Evolutionary conservation across 116 monocot genomes (phyloP).

Genomic region (Zostera marina): DNA sequence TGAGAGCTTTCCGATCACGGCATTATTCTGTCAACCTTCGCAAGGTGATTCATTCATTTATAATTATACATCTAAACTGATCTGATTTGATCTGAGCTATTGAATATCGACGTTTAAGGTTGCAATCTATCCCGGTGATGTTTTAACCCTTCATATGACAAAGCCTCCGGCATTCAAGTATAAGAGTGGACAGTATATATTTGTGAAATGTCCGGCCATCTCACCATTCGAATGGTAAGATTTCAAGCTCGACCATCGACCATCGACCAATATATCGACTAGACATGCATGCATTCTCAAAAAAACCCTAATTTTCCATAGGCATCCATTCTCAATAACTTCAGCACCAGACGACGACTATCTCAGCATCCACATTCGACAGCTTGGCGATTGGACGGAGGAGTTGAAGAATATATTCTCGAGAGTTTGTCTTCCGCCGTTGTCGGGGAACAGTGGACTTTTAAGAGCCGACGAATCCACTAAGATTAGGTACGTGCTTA

Average conservation of each 20-base stretch:
- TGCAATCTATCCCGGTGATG: conserved; percentile 92
- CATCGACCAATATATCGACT: no score
- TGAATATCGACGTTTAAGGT: conserved; percentile 48
- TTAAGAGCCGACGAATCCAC: conserved; percentile 91
- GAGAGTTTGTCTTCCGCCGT: conserved; percentile 59
- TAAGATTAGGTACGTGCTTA: conserved; percentile 31
- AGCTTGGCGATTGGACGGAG: conserved; percentile 84
- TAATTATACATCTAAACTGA: no score
- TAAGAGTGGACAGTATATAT: conserved; percentile 94
- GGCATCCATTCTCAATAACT: conserved; percentile 96
- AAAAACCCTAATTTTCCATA: conserved; percentile 6
- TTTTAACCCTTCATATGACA: conserved; percentile 73
- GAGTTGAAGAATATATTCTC: conserved; percentile 74
- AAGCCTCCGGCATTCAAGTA: conserved; percentile 71
- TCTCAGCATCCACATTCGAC: conserved; percentile 72
- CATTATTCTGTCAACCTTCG: conserved; percentile 54
- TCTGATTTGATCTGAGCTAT: no score
- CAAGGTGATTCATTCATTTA: conserved; percentile 30
- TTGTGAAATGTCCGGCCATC: conserved; percentile 73
- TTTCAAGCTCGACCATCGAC: no score
- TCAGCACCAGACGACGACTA: conserved; percentile 86
- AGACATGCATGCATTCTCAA: no score
- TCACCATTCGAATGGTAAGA: conserved; percentile 86
- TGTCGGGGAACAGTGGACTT: conserved; percentile 70
- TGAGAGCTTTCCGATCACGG: conserved; percentile 63